phyloP scores from a whole-genome alignment of 352 stramenopile genomes.

The Phytophthora colocasiae region DNA sequence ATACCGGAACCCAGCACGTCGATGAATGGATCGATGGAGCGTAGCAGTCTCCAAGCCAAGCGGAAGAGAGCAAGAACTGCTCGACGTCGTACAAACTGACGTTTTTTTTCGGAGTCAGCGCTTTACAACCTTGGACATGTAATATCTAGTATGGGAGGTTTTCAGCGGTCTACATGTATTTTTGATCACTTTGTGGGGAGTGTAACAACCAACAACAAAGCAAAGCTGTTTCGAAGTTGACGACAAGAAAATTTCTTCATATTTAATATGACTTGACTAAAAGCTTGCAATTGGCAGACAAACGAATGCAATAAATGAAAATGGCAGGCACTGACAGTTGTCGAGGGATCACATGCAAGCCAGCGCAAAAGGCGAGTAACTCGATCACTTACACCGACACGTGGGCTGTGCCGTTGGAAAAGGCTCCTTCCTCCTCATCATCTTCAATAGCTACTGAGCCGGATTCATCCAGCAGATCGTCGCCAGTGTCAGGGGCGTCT shows the following conservation, averaged over 20 bases:
- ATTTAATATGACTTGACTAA: not conserved
- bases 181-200: no score
- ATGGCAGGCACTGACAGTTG: conserved; percentile 22
- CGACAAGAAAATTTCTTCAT: no score
- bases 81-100: conserved; percentile 27
- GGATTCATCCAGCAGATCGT: conserved; percentile 57
- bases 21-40: conserved; percentile 11
- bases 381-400: conserved; percentile 42
- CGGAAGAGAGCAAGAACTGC: conserved; percentile 29
- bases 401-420: conserved; percentile 49
- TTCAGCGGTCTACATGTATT: not conserved
- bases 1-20: conserved; percentile 17
- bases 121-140: conserved; percentile 13
- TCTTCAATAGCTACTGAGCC: conserved; percentile 55
- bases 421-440: conserved; percentile 61
- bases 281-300: conserved; percentile 11
- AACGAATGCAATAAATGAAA: conserved; percentile 33
- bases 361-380: conserved; percentile 9
- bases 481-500: conserved; percentile 45
- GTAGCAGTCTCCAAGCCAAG: conserved; percentile 8
- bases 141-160: conserved; percentile 16
- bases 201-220: conserved; percentile 8
- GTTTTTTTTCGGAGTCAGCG: conserved; percentile 31
- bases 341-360: conserved; percentile 21
- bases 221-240: conserved; percentile 4